phyloP scores from a whole-genome alignment of 768 basidiomycete species.

The Serendipita sp. region DNA sequence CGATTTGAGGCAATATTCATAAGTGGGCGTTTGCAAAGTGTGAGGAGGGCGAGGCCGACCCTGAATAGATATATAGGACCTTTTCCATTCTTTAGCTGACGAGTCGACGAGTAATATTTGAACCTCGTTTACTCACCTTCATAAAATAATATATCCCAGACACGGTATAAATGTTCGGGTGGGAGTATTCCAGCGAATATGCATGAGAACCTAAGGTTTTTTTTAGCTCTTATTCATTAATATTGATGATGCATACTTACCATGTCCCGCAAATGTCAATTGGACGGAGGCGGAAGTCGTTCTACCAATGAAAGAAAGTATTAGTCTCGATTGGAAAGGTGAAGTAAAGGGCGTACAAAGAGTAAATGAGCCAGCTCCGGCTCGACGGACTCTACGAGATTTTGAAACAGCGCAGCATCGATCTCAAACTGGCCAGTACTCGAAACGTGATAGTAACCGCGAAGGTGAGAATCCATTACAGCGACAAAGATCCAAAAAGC shows the following conservation, averaged over 20 bases:
- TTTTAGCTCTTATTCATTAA: background rate
- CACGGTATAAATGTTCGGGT: constrained; percentile 45
- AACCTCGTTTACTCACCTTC: constrained; percentile 42
- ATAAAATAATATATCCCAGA: constrained; percentile 73
- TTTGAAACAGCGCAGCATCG: constrained; percentile 54
- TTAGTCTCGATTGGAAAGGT: background rate
- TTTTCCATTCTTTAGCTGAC: constrained; percentile 22
- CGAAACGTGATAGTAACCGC: constrained; percentile 52
- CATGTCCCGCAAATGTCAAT: constrained; percentile 45
- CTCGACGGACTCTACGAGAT: constrained; percentile 52
- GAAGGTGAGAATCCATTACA: constrained; percentile 71
- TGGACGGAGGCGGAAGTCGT: constrained; percentile 43
- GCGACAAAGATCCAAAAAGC: constrained; percentile 85
- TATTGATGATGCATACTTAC: constrained; percentile 24
- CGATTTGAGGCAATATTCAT: constrained; percentile 31
- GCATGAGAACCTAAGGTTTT: constrained; percentile 46
- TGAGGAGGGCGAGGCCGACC: constrained; percentile 50
- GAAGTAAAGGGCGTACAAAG: constrained; percentile 24
- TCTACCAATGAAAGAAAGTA: background rate
- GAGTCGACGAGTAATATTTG: background rate
- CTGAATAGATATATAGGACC: constrained; percentile 62
- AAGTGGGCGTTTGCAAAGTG: constrained; percentile 42
- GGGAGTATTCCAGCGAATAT: constrained; percentile 57
- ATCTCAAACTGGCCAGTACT: constrained; percentile 50
- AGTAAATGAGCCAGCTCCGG: constrained; percentile 45